These are phyloP conservation scores for Pseudotsuga menziesii DNA, from an alignment of 75 land plant genomes.

Conservation along the genomic window DNA sequence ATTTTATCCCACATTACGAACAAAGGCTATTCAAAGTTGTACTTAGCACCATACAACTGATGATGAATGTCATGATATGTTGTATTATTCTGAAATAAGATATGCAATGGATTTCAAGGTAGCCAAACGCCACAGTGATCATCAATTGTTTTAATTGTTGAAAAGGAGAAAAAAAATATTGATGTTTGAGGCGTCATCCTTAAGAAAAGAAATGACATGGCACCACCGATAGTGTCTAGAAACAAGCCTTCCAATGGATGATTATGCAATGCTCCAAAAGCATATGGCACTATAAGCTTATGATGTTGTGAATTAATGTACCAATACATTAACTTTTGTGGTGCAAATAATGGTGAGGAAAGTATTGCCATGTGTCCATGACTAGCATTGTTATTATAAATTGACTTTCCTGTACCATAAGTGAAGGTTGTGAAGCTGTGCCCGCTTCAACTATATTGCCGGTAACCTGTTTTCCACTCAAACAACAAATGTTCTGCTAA, in stretches of 20 bases:
- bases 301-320: conserved; percentile 82
- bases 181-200: conserved; percentile 81
- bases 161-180: conserved; percentile 77
- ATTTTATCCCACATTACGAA: conserved; percentile 25
- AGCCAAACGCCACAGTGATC: conserved; percentile 79
- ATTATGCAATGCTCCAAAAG: conserved; percentile 84
- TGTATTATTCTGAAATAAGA: conserved; percentile 61
- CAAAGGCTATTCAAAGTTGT: conserved; percentile 34
- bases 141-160: conserved; percentile 77
- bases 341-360: conserved; percentile 80
- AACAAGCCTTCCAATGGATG: conserved; percentile 88
- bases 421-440: conserved; percentile 14
- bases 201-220: conserved; percentile 63
- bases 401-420: conserved; percentile 26
- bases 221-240: conserved; percentile 83
- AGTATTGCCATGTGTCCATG: conserved; percentile 76
- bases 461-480: conserved; percentile 24
- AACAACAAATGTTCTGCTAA: not conserved
- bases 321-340: conserved; percentile 67
- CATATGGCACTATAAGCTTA: conserved; percentile 71
- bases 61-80: conserved; percentile 37
- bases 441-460: conserved; percentile 12
- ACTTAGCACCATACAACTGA: conserved; percentile 30
- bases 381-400: conserved; percentile 59
- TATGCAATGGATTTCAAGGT: conserved; percentile 68